Base-by-base conservation (phyloP, 164 flowering plant species). In the Vitis amurensis region DNA sequence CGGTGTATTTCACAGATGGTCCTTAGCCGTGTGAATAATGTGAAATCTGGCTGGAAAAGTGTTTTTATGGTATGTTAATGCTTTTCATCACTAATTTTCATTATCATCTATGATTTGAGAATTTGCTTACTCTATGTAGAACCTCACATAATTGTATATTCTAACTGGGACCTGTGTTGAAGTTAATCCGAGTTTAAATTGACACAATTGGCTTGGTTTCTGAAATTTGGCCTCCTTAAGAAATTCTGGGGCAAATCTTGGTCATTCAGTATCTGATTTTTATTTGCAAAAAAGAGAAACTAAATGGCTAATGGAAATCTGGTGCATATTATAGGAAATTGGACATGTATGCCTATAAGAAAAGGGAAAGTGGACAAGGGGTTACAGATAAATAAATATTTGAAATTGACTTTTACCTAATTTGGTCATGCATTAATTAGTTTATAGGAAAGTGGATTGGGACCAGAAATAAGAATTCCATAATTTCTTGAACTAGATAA, bases 11-110 rank as follows among this genome's bases (percentile, higher is more conserved):
- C 99, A n/a, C 98, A 96, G 78, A 96, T 96, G 98, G 97, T 96
- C 73, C 91, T 96, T n/a, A 91, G 91, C 80, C 96, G 98, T 77
- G 99, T 96, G 75, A 86, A 64, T 71, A 89, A 93, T 84, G 94
- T 96, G 79, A 96, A 96, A 81, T 96, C 99, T 77, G 99, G 99
- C n/a, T 96, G 99, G 99, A 96, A 90, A 84, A 96, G 98, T 79
- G 98, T 96, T 69, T 92, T 96, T 76, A 84, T 82, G 99, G 99
- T 96, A 89, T 67, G 74, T 64, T 71, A 15, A 16, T 48, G n/a
- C 30, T 56, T 11, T 15, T 1, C 10, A 17, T 55, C 3, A 57
- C 13, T 62, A 29, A 53, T 11, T 19, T 8, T 10, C 48, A 16
- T 37, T 19, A 59, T 55, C 6, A 17, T 55, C 61, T 11, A 10